A percentile compares a stretch with the other conserved stretches of the same genome.
Evolutionary conservation across 2,329 filamentous ascomycete species (phyloP).

Genomic region (Didymella sp.): DNA sequence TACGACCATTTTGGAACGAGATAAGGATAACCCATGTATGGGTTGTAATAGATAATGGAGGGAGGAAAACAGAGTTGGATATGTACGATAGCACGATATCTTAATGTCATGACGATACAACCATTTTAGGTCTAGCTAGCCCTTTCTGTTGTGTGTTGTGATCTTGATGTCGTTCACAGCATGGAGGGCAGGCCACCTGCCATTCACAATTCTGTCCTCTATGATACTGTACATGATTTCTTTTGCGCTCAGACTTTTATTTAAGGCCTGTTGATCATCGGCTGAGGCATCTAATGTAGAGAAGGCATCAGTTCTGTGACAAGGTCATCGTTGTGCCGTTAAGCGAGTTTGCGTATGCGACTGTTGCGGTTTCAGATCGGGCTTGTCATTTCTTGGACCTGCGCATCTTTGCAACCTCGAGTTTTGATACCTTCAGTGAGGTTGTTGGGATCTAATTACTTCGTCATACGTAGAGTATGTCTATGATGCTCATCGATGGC

Average conservation of each 20-base stretch:
- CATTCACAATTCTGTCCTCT: too few species aligned
- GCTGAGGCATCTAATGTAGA: slow-evolving; percentile 31
- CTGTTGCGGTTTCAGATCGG: slow-evolving; percentile 9
- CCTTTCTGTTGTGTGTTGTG: not conserved
- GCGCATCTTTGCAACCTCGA: slow-evolving; percentile 1
- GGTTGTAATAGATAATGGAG: not conserved
- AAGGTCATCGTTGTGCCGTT: slow-evolving; percentile 17
- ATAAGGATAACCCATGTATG: not conserved
- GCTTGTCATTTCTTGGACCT: slow-evolving; percentile 9
- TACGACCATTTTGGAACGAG: not conserved
- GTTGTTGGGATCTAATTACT: too few species aligned
- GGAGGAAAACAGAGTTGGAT: not conserved
- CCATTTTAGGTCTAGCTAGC: too few species aligned
- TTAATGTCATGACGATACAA: not conserved
- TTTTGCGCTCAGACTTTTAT: not conserved
- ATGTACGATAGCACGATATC: not conserved
- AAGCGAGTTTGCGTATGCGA: slow-evolving; percentile 17
- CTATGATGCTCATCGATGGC: too few species aligned
- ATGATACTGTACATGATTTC: not conserved
- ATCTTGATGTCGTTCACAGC: not conserved
- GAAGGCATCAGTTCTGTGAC: slow-evolving; percentile 21
- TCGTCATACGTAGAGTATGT: too few species aligned
- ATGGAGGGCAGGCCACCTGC: too few species aligned
- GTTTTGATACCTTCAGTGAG: too few species aligned
- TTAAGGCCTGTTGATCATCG: slow-evolving; percentile 2